Evolutionary conservation across 441 rosid species (phyloP).

Genomic region (Jatropha multifida): DNA sequence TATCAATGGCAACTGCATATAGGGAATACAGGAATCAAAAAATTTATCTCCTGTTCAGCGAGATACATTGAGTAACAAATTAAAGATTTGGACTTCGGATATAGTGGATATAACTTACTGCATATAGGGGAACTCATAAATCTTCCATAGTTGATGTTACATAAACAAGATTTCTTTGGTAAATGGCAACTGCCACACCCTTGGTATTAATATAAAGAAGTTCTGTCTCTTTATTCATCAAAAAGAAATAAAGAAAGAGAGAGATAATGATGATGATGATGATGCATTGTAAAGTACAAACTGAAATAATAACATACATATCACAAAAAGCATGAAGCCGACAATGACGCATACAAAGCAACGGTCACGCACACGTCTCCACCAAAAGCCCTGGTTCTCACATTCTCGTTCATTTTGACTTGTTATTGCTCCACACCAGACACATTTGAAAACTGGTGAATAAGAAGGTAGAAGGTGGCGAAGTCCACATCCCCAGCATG

Average conservation of each 20-base stretch:
- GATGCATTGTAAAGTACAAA: background rate
- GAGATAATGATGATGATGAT: background rate
- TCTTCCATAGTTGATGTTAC: background rate
- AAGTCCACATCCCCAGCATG: conserved; percentile 94
- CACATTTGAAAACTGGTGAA: conserved; percentile 74
- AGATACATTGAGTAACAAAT: background rate
- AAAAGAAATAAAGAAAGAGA: background rate
- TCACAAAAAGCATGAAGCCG: conserved; percentile 69
- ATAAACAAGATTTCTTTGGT: background rate
- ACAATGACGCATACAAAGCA: conserved; percentile 64
- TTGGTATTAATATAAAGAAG: background rate
- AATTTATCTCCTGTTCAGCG: background rate
- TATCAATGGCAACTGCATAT: too few species aligned
- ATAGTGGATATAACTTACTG: background rate
- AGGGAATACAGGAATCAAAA: background rate
- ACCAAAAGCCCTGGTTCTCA: conserved; percentile 49
- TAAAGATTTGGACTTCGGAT: background rate
- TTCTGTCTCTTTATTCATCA: background rate
- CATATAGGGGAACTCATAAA: background rate
- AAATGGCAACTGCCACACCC: background rate
- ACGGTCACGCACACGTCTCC: conserved; percentile 83
- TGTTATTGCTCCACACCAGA: conserved; percentile 98
- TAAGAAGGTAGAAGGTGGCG: conserved; percentile 73
- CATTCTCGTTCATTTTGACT: conserved; percentile 44
- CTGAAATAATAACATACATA: conserved; percentile 49